Evolutionary conservation across 2,329 filamentous ascomycete species (phyloP).

Genomic region (Aspergillaceae sp.): DNA sequence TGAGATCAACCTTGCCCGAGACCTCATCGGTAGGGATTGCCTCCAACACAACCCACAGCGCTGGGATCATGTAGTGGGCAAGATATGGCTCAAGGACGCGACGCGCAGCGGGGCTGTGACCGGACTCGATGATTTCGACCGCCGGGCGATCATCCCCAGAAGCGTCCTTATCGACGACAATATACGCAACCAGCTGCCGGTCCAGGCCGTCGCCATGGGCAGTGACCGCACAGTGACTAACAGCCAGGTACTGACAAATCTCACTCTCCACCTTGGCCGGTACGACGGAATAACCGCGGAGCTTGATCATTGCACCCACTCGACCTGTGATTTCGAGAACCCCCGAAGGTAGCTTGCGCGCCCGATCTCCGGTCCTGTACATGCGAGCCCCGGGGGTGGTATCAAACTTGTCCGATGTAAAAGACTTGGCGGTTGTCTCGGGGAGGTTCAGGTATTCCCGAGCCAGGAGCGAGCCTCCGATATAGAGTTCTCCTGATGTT

Average conservation of each 20-base stretch:
- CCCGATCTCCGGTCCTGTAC: slow-evolving; percentile 67
- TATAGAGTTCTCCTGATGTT: slow-evolving; percentile 61
- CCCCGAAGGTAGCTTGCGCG: slow-evolving; percentile 57
- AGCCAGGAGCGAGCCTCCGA: slow-evolving; percentile 65
- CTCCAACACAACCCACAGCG: slow-evolving; percentile 65
- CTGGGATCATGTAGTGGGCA: slow-evolving; percentile 76
- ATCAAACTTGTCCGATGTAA: slow-evolving; percentile 58
- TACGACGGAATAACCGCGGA: slow-evolving; percentile 69
- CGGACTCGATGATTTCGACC: slow-evolving; percentile 60
- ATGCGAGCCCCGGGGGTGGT: slow-evolving; percentile 54
- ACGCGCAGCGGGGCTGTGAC: slow-evolving; percentile 61
- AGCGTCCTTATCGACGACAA: slow-evolving; percentile 57
- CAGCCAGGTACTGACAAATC: slow-evolving; percentile 60
- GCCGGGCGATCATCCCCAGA: slow-evolving; percentile 47
- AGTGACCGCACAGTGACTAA: slow-evolving; percentile 62
- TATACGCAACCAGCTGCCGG: slow-evolving; percentile 65
- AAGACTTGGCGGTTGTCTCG: slow-evolving; percentile 65
- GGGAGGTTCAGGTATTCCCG: slow-evolving; percentile 72
- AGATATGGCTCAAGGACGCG: slow-evolving; percentile 57
- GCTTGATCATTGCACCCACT: slow-evolving; percentile 72
- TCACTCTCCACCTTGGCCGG: slow-evolving; percentile 68
- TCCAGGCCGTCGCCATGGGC: slow-evolving; percentile 70
- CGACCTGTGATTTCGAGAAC: slow-evolving; percentile 67
- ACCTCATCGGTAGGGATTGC: slow-evolving; percentile 67
- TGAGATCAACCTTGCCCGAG: slow-evolving; percentile 69